These are phyloP conservation scores for Triglochin maritima DNA, from an alignment of 106 monocot genomes.

Conservation along the genomic window DNA sequence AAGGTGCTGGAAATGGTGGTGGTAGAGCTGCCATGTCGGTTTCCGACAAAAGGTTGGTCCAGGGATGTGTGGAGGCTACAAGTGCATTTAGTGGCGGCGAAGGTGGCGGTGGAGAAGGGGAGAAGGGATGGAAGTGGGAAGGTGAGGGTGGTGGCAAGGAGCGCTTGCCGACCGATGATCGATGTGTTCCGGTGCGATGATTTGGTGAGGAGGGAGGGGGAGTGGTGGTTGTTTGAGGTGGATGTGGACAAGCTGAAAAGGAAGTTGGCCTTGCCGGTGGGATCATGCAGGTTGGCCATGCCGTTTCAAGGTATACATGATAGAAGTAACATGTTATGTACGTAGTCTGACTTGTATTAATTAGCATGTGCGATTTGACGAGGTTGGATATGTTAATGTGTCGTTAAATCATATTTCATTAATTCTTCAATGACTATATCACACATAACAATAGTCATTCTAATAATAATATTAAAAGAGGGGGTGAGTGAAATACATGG, in stretches of 20 bases:
- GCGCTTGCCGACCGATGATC: slow-evolving; percentile 78
- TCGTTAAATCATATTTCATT: background rate
- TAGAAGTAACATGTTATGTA: no score
- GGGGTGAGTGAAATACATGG: no score
- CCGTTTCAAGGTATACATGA: slow-evolving; percentile 50
- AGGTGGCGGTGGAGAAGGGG: slow-evolving; percentile 38
- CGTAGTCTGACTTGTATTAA: background rate
- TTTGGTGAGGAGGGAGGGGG: slow-evolving; percentile 47
- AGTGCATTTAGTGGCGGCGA: slow-evolving; percentile 58
- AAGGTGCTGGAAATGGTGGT: slow-evolving; percentile 57
- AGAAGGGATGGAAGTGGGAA: slow-evolving; percentile 27
- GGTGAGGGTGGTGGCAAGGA: slow-evolving; percentile 40
- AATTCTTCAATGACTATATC: background rate
- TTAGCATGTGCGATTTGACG: no score
- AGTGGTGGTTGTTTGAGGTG: slow-evolving; percentile 66
- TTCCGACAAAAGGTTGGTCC: slow-evolving; percentile 33
- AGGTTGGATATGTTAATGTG: background rate
- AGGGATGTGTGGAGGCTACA: slow-evolving; percentile 62
- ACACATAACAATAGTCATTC: no score
- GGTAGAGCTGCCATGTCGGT: slow-evolving; percentile 50
- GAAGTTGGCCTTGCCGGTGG: slow-evolving; percentile 68
- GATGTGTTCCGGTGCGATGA: slow-evolving; percentile 74
- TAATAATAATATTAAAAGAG: no score
- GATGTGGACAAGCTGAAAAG: slow-evolving; percentile 41
- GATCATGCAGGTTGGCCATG: slow-evolving; percentile 66